phyloP scores from a whole-genome alignment of 139 green algal species.

The Nannochloris sp. region DNA sequence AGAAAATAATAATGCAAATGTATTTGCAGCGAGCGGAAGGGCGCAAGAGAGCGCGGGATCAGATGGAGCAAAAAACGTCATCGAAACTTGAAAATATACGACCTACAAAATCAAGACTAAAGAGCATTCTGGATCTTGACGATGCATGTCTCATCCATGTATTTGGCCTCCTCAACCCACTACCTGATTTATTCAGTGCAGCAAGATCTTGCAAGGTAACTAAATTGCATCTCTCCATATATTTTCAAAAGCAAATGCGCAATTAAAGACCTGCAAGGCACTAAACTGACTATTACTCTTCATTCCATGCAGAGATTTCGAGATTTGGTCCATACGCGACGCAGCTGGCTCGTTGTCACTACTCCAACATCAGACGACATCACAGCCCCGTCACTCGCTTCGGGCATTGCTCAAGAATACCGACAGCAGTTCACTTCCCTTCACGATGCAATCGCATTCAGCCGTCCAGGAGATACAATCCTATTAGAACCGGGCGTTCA shows the following conservation, averaged over 20 bases:
- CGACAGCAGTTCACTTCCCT: not conserved
- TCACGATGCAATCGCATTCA: slow-evolving; percentile 5
- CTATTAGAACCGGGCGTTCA: slow-evolving; percentile 4
- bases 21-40: too few species aligned
- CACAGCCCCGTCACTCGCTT: not conserved
- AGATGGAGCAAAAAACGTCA: too few species aligned
- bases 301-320: slow-evolving; percentile 12
- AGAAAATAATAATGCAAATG: too few species aligned
- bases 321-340: slow-evolving; percentile 6
- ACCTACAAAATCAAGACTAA: too few species aligned
- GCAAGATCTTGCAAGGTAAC: slow-evolving; percentile 11
- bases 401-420: too few species aligned
- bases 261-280: not conserved
- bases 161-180: slow-evolving; percentile 6
- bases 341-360: slow-evolving; percentile 14
- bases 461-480: slow-evolving; percentile 17
- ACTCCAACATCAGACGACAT: not conserved
- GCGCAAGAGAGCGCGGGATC: too few species aligned
- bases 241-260: not conserved
- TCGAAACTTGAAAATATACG: too few species aligned
- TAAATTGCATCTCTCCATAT: not conserved
- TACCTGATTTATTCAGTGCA: slow-evolving; percentile 20
- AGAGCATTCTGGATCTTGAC: slow-evolving; percentile 15
- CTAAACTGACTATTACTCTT: not conserved
- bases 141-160: not conserved